A percentile compares a stretch with the other conserved stretches of the same genome.
Evolutionary conservation across 2,329 filamentous ascomycete species (phyloP).

Genomic region (Fusarium sp.): DNA sequence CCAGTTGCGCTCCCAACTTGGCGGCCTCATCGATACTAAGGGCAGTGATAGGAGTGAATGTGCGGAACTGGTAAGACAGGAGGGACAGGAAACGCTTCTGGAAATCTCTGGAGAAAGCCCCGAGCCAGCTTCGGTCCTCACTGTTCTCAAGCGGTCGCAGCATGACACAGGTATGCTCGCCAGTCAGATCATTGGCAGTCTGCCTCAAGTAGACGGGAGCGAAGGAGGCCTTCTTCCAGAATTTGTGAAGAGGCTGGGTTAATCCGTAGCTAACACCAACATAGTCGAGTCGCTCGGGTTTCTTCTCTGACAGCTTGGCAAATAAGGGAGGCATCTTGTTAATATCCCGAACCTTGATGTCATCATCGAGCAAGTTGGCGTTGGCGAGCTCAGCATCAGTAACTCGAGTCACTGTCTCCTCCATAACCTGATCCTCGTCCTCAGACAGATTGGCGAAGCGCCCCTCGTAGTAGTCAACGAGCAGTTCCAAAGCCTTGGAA

Average conservation of each 20-base stretch:
- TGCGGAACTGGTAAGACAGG: conserved; percentile 89
- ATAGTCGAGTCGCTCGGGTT: conserved; percentile 84
- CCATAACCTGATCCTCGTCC: conserved; percentile 60
- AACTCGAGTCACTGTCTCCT: conserved; percentile 76
- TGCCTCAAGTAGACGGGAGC: conserved; percentile 92
- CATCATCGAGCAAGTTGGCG: conserved; percentile 80
- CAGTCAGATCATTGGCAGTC: conserved; percentile 94
- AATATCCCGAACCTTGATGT: conserved; percentile 89
- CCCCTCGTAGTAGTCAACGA: conserved; percentile 93
- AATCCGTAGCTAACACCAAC: conserved; percentile 95
- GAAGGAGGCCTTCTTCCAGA: conserved; percentile 92
- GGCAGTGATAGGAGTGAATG: conserved; percentile 79
- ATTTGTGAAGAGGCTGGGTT: conserved; percentile 86
- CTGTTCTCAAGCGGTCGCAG: conserved; percentile 76
- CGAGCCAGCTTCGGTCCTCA: conserved; percentile 83
- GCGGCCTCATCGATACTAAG: conserved; percentile 90
- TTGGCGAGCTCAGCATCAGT: conserved; percentile 83
- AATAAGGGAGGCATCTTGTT: conserved; percentile 93
- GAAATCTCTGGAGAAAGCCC: conserved; percentile 91
- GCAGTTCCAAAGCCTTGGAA: conserved; percentile 83
- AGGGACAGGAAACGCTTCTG: conserved; percentile 91
- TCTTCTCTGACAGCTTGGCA: conserved; percentile 83
- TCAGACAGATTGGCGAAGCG: conserved; percentile 89
- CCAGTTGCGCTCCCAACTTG: conserved; percentile 73
- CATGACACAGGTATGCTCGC: conserved; percentile 98